Percentiles rank a stretch among this genome's conserved stretches.
Evolutionary conservation across 768 basidiomycete genomes (phyloP).

Genomic region (Auricularia sp.): DNA sequence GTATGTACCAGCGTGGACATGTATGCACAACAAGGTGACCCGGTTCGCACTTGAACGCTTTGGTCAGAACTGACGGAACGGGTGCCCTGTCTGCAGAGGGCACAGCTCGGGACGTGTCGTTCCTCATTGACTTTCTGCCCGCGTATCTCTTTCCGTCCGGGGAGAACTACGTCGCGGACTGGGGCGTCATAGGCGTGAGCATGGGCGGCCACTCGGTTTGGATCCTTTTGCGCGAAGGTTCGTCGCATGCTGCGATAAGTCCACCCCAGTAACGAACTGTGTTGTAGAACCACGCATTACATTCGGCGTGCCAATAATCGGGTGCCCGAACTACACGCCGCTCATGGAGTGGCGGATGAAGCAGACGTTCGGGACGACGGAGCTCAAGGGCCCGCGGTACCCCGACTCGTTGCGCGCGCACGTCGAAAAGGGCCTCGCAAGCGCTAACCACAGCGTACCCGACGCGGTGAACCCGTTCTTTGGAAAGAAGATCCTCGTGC

Average conservation of each 20-base stretch:
- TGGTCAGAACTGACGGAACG: background rate
- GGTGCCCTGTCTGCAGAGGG: conserved; percentile 32
- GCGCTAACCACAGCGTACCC: conserved; percentile 23
- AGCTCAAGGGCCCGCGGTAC: conserved; percentile 23
- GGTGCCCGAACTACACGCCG: conserved; percentile 58
- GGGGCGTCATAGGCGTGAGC: conserved; percentile 66
- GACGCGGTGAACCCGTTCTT: conserved; percentile 45
- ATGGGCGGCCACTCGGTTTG: conserved; percentile 82
- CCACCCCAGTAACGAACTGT: background rate
- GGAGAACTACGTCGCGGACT: conserved; percentile 52
- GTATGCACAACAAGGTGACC: conserved; percentile 37
- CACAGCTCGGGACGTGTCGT: conserved; percentile 65
- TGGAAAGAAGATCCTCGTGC: conserved; percentile 63
- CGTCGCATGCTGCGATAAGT: background rate
- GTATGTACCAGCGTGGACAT: conserved; percentile 31
- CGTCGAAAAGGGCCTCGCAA: conserved; percentile 40
- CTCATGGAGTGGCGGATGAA: conserved; percentile 50
- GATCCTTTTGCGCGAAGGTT: conserved; percentile 49
- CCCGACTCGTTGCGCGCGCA: conserved; percentile 43
- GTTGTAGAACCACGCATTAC: conserved; percentile 32
- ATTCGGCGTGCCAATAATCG: conserved; percentile 44
- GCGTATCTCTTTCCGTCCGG: conserved; percentile 60
- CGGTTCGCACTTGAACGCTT: background rate
- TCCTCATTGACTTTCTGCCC: conserved; percentile 72
- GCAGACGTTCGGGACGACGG: conserved; percentile 36